phyloP scores from a whole-genome alignment of 805 yeast genomes.

The Metschnikowia peoriensis region DNA sequence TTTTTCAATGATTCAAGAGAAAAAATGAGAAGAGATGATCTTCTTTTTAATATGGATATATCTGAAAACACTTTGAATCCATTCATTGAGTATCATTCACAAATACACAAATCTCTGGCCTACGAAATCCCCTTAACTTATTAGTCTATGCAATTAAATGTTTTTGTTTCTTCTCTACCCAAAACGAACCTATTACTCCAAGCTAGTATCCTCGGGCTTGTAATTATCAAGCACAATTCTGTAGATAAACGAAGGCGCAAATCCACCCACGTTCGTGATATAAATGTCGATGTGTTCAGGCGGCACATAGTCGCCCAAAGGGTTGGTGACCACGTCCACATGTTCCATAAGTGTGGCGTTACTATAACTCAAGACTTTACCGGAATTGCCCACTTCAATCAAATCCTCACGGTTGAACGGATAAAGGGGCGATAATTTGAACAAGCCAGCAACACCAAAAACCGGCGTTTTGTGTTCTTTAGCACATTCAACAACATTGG shows the following conservation, averaged over 20 bases:
- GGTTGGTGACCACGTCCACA: conserved; percentile 76
- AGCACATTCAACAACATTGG: conserved; percentile 93
- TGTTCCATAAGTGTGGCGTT: conserved; percentile 67
- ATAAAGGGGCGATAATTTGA: conserved; percentile 87
- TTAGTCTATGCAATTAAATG: too few relatives aligned
- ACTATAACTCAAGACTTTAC: conserved; percentile 78
- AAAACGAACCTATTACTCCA: conserved; percentile 9
- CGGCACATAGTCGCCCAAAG: conserved; percentile 83
- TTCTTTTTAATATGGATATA: too few relatives aligned
- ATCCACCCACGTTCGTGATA: conserved; percentile 94
- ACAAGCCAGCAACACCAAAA: conserved; percentile 90
- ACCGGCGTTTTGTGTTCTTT: conserved; percentile 95
- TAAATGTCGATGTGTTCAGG: conserved; percentile 94
- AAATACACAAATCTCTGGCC: too few relatives aligned
- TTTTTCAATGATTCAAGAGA: too few relatives aligned
- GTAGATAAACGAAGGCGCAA: conserved; percentile 93
- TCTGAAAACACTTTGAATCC: too few relatives aligned
- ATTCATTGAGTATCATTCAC: too few relatives aligned
- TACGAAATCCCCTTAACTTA: background rate
- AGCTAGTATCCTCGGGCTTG: conserved; percentile 72
- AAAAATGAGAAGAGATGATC: too few relatives aligned
- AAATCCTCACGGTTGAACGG: conserved; percentile 84
- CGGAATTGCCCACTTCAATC: conserved; percentile 90
- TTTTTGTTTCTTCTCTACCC: background rate
- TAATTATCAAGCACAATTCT: conserved; percentile 94